Conservation (phyloP, 371 early-diverging fungal genomes). For the Syncephalastrum monosporum region DNA sequence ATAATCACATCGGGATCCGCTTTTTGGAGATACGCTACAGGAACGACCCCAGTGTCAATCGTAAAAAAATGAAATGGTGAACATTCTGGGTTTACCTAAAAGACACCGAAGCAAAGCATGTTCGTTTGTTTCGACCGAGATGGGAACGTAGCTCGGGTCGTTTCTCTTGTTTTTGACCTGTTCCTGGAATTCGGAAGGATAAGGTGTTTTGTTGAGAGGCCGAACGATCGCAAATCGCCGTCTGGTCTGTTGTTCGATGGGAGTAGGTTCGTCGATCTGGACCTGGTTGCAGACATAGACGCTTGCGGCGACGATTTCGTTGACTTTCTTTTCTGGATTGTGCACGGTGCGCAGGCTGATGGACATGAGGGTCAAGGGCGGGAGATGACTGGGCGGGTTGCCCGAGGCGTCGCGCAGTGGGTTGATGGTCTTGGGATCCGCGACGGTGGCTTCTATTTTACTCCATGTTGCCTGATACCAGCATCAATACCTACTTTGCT, state of each 20-base stretch:
- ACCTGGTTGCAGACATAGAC: conserved; percentile 63
- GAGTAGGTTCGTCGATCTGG: conserved; percentile 54
- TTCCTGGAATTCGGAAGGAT: conserved; percentile 65
- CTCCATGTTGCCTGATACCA: conserved; percentile 76
- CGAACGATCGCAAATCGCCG: conserved; percentile 68
- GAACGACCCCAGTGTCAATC: not conserved
- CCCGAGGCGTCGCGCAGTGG: conserved; percentile 57
- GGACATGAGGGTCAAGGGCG: conserved; percentile 87
- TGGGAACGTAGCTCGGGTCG: conserved; percentile 16
- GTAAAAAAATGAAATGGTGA: too few relatives aligned
- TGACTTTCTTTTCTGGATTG: conserved; percentile 75
- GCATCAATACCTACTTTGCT: not conserved
- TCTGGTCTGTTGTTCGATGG: conserved; percentile 43
- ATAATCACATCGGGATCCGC: conserved; percentile 93
- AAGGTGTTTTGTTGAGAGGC: conserved; percentile 58
- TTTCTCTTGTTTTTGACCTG: conserved; percentile 25
- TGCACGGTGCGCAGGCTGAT: conserved; percentile 80
- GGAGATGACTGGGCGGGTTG: conserved; percentile 43
- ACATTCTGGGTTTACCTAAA: conserved; percentile 39
- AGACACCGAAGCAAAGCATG: conserved; percentile 65
- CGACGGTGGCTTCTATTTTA: conserved; percentile 70
- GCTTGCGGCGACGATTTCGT: conserved; percentile 85
- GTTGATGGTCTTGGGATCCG: conserved; percentile 70
- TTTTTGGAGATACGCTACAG: conserved; percentile 60
- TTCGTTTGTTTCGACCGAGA: conserved; percentile 61